Evolutionary conservation across 768 basidiomycete genomes (phyloP).

Genomic region (Tephrocybe sp.): DNA sequence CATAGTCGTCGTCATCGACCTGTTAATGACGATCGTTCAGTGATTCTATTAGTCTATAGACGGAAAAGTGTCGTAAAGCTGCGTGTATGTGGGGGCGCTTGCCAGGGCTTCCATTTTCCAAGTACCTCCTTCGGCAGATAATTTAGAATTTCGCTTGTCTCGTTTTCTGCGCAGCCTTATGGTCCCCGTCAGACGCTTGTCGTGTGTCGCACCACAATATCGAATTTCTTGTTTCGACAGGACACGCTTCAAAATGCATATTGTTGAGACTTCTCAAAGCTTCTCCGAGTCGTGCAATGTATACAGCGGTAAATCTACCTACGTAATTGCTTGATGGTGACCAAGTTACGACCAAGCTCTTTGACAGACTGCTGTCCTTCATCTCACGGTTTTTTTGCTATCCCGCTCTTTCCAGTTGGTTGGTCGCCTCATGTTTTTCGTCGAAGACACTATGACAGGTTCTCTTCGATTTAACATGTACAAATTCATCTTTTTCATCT

Average conservation of each 20-base stretch:
- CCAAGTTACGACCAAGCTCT: background rate
- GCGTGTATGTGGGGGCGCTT: too few relatives aligned
- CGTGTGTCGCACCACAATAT: constrained; percentile 2
- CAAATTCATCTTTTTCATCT: background rate
- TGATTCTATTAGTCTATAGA: background rate
- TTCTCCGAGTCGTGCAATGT: background rate
- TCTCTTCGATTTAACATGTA: constrained; percentile 1
- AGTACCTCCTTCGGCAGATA: background rate
- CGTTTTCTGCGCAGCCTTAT: background rate
- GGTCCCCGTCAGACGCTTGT: background rate
- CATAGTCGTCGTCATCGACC: background rate
- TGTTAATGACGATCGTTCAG: background rate
- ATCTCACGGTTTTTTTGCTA: background rate
- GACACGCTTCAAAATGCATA: background rate
- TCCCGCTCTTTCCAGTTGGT: background rate
- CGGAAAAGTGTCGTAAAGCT: background rate
- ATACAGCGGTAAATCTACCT: background rate
- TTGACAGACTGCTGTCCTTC: background rate
- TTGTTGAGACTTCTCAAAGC: background rate
- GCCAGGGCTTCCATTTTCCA: background rate
- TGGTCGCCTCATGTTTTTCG: background rate
- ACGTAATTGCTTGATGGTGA: background rate
- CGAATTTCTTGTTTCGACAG: background rate
- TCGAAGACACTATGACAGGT: background rate
- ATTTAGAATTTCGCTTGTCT: background rate